Evolutionary conservation across 2,329 filamentous ascomycete genomes (phyloP), one percentile per base, ranked within the genome.

Genomic region (Ophioceras dolichostomum): DNA sequence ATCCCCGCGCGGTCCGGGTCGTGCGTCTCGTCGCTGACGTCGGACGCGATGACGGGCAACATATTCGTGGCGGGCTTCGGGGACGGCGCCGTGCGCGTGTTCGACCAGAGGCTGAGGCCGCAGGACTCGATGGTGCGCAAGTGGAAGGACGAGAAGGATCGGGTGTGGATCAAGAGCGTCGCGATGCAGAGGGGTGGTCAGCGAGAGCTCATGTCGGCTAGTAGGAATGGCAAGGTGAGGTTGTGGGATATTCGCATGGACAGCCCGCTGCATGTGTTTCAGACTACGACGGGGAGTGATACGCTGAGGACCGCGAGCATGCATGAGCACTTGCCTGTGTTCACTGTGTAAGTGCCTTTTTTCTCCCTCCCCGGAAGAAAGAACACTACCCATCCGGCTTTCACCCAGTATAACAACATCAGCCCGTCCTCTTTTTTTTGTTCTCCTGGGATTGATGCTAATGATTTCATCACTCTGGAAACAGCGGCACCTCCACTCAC

Each of bases 101-200:
- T 95, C 54, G 91, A 98, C 57, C 85, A 89, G 45, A 79, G 91
- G 10, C 63, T 84, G 43, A 79, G 80, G 43, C 82, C 87, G 3
- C 82, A 86, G 42, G 86, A 91, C 38, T 83, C 83, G 14, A 95
- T 96, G 88, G 82, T 95, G 39, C 85, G 83, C 59, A 88, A 89
- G 47, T 98, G 91, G 89, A 91, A 93, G 54, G 86, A 95, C 50
- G 89, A 96, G 52, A 60, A 63, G 10, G 73, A 77, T 49, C 79
- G 81, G 42, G 85, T 93, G 49, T 98, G 91, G 91, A 80, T 98
- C 57, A 88, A 87, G 50, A 91, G 85, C 47, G 86, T 94, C 12
- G 91, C 96, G 55, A 87, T 98, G 76, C 91, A 98, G 60, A 83
- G 91, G 31, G 91, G 91, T 42, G 91, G 91, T 3, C 79, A 94